A percentile compares a stretch with the other conserved stretches of the same genome.
Conservation (phyloP, 1,284 basidiomycete species). For the Inonotus hispidus region DNA sequence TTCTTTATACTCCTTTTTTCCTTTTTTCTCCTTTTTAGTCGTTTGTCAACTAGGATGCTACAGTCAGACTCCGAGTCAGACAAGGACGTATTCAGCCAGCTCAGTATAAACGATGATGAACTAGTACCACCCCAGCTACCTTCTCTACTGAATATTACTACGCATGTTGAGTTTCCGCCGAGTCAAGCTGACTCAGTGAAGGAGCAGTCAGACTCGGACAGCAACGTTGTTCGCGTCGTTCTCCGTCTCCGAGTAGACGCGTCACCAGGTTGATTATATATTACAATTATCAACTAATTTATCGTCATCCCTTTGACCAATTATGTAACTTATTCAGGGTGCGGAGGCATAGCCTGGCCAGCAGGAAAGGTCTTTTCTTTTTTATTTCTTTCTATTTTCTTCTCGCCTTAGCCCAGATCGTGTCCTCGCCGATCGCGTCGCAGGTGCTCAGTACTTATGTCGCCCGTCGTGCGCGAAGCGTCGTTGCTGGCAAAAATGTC, state of each 20-base stretch:
- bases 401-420: slow-evolving; percentile 4
- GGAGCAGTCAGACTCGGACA: not conserved
- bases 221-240: not conserved
- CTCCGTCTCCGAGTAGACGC: slow-evolving; percentile 9
- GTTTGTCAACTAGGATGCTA: not conserved
- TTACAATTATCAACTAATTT: too few species aligned
- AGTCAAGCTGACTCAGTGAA: slow-evolving; percentile 14
- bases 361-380: slow-evolving; percentile 66
- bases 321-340: slow-evolving; percentile 45
- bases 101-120: slow-evolving; percentile 36
- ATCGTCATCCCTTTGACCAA: not conserved
- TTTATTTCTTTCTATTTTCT: slow-evolving; percentile 10
- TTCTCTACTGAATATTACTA: slow-evolving; percentile 13
- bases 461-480: slow-evolving; percentile 44
- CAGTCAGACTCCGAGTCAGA: not conserved
- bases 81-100: slow-evolving; percentile 48
- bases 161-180: slow-evolving; percentile 22
- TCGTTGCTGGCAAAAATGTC: slow-evolving; percentile 51
- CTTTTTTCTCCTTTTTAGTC: not conserved
- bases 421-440: slow-evolving; percentile 10
- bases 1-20: not conserved
- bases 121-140: not conserved
- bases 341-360: slow-evolving; percentile 90
- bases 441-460: slow-evolving; percentile 78
- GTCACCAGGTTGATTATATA: slow-evolving; percentile 4